Evolutionary conservation across 345 rosid species (phyloP).

Genomic region (Corchorus olitorius): DNA sequence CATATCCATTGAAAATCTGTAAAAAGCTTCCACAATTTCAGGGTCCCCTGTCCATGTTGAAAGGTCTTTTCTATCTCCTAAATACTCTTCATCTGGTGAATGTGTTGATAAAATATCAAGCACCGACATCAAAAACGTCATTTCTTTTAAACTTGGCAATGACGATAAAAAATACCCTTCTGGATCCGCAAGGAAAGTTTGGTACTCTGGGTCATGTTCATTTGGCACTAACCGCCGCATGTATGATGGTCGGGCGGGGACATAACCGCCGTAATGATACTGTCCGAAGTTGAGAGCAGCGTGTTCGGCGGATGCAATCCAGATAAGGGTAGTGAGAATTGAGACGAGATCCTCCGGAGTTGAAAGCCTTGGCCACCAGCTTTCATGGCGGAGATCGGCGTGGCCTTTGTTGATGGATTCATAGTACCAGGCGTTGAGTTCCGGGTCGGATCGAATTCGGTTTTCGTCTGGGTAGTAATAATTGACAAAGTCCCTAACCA

Average conservation of each 20-base stretch:
- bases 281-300: constrained; percentile 24
- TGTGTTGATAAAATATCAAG: constrained; percentile 11
- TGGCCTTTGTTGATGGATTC: constrained; percentile 23
- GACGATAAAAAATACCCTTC: constrained; percentile 14
- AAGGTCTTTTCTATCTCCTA: constrained; percentile 11
- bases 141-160: constrained; percentile 8
- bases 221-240: constrained; percentile 16
- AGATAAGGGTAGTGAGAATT: constrained; percentile 65
- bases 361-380: constrained; percentile 82
- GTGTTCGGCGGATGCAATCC: constrained; percentile 94
- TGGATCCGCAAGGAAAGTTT: constrained; percentile 7
- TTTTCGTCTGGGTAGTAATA: constrained; percentile 30
- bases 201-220: constrained; percentile 2
- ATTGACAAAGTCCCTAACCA: constrained; percentile 14
- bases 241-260: constrained; percentile 10
- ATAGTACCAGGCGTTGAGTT: constrained; percentile 16
- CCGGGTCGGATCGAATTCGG: background rate
- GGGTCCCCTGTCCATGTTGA: constrained; percentile 8
- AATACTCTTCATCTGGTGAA: constrained; percentile 18
- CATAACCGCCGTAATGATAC: constrained; percentile 15
- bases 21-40: constrained; percentile 10
- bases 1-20: constrained; percentile 47
- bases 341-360: constrained; percentile 58
- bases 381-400: constrained; percentile 14
- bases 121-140: constrained; percentile 1